A percentile compares a stretch with the other conserved stretches of the same genome.
phyloP scores from a whole-genome alignment of 2,329 filamentous ascomycete genomes.

The Diplodia sapinea region DNA sequence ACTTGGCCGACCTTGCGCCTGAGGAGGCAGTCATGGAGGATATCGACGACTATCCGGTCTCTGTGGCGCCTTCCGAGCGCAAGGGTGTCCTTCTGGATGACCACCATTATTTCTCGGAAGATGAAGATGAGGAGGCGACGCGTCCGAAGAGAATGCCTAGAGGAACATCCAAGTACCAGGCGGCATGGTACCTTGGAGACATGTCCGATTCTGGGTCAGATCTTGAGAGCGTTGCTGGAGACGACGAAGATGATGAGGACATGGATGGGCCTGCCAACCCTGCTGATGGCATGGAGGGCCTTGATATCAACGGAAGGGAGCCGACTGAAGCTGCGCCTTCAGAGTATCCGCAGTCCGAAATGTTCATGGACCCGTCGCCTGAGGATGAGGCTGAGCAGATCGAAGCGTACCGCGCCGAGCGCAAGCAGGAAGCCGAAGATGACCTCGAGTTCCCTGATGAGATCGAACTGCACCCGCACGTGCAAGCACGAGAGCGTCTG shows the following conservation, averaged over 20 bases:
- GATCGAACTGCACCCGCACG: conserved; percentile 89
- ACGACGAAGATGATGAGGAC: conserved; percentile 61
- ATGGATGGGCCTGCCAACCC: conserved; percentile 65
- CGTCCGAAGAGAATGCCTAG: conserved; percentile 78
- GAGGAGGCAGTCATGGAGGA: conserved; percentile 83
- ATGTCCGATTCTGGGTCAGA: conserved; percentile 87
- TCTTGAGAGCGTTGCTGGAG: conserved; percentile 62
- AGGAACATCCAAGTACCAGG: conserved; percentile 92
- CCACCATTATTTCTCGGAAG: conserved; percentile 96
- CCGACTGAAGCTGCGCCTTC: conserved; percentile 80
- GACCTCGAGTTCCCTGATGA: conserved; percentile 97
- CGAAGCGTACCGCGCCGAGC: conserved; percentile 77
- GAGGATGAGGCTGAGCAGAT: conserved; percentile 86
- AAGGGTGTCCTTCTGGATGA: conserved; percentile 95
- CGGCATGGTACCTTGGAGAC: conserved; percentile 88
- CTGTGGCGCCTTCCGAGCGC: conserved; percentile 55
- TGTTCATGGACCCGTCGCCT: conserved; percentile 79
- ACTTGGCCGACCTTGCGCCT: conserved; percentile 81
- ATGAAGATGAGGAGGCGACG: conserved; percentile 63
- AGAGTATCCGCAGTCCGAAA: conserved; percentile 92
- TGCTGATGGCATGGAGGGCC: conserved; percentile 81
- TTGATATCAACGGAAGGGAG: conserved; percentile 57
- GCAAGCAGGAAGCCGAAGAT: conserved; percentile 81
- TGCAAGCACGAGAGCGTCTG: conserved; percentile 83
- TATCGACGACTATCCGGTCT: conserved; percentile 57